Base-by-base conservation (phyloP, 768 basidiomycete species). In the Tylopilus rubrobrunneus region DNA sequence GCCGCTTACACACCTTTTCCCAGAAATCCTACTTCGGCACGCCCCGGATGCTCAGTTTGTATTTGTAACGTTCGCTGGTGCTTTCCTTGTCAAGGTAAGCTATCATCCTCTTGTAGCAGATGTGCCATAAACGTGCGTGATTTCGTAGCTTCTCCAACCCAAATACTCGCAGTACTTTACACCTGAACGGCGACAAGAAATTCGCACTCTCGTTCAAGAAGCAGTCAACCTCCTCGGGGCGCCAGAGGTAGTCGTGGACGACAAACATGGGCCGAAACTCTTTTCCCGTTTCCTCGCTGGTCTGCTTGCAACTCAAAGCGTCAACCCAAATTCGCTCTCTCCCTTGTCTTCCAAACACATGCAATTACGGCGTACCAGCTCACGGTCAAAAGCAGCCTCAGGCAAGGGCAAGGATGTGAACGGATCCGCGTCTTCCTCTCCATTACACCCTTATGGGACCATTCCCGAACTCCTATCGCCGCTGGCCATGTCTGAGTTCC, bases 21-120 rank as follows among this genome's bases (percentile, higher is more conserved):
- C 67, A 84, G 82, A 74, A 45, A 71, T 75, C 27, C 84, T 78
- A 56, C 76, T 86, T 48, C 79, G 84, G 4, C 86, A 88, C 63
- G 89, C 87, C 0, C 88, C 89, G 2, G 89, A 90, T 64, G 84
- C 86, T 1, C 85, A 91, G 58, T 85, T 83, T 55, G 84, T 92
- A 10, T 89, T 92, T 60, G 78, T 84, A 25, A 88, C 85, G 0
- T 92, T 91, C 57, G 89, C 90, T 10, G 83, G 85, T 9, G 85
- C 89, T 2, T 92, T 92, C 74, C 74, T 93, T 15, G 78, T 93
- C 58, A 92, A 92, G 76, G 87, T 85, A 63, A 46, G 70, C 14
- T 11, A 27, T 37, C 9, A 36, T 25, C 19, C 25, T 49, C 40
- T 28, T 47, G 44, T 7, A 4, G 9, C 29, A 14, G 25, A 23